A percentile compares a stretch with the other conserved stretches of the same genome.
Evolutionary conservation across 1,139 yeast species (phyloP).

Genomic region (Casaregolazyma lundiana): DNA sequence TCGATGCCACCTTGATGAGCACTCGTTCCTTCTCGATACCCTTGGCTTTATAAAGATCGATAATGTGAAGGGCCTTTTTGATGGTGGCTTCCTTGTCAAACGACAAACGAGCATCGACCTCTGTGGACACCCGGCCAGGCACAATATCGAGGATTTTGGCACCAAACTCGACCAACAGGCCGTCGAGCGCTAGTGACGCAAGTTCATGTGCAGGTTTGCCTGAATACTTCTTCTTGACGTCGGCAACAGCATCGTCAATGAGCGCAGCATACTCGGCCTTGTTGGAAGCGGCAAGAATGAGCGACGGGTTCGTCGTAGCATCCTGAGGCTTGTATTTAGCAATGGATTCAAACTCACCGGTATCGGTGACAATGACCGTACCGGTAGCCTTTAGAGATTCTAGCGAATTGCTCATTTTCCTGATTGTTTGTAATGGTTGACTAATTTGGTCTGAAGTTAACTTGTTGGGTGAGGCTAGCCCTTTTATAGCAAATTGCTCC

Average conservation of each 20-base stretch:
- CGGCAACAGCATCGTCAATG: conserved; percentile 85
- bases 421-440: background rate
- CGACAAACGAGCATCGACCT: conserved; percentile 96
- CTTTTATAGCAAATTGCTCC: background rate
- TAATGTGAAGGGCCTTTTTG: conserved; percentile 85
- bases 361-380: conserved; percentile 94
- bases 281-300: conserved; percentile 92
- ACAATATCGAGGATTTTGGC: conserved; percentile 87
- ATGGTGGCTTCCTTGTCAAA: conserved; percentile 92
- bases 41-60: conserved; percentile 71
- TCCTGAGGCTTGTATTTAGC: conserved; percentile 98
- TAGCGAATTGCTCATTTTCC: conserved; percentile 50
- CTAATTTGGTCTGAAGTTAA: no score
- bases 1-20: conserved; percentile 93
- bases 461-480: background rate
- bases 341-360: conserved; percentile 97
- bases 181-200: conserved; percentile 78
- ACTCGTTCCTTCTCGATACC: conserved; percentile 88
- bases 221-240: conserved; percentile 56
- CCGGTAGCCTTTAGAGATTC: conserved; percentile 94
- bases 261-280: conserved; percentile 84
- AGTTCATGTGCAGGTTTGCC: conserved; percentile 58
- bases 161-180: conserved; percentile 94
- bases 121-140: conserved; percentile 99
- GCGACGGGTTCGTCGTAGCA: conserved; percentile 98